phyloP scores from a whole-genome alignment of 176 grass and related monocot species.

The Avena insularis region DNA sequence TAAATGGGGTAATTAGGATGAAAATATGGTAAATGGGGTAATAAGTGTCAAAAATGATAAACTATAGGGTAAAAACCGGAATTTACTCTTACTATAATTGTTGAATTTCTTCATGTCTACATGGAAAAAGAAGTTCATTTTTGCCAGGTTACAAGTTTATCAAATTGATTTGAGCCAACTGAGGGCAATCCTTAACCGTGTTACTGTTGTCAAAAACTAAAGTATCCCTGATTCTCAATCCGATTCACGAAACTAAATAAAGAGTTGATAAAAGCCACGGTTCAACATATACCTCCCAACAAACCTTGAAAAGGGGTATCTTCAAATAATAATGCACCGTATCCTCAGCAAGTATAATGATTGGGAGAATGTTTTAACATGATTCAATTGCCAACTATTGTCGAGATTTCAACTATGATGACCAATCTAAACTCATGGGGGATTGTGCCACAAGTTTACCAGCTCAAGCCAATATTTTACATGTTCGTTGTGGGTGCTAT shows the following conservation, averaged over 20 bases:
- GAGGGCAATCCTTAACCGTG: neutral
- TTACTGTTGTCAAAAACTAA: neutral
- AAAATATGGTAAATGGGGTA: too few relatives aligned
- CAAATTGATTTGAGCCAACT: neutral
- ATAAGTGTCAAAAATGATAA: too few relatives aligned
- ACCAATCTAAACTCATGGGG: neutral
- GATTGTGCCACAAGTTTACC: too few relatives aligned
- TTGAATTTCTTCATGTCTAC: neutral
- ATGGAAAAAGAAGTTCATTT: neutral
- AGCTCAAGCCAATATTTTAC: too few relatives aligned
- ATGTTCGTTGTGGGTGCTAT: too few relatives aligned
- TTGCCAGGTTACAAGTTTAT: neutral
- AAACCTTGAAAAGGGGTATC: constrained; percentile 10
- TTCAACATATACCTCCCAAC: constrained; percentile 17
- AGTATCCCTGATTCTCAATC: constrained; percentile 8
- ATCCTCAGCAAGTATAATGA: neutral
- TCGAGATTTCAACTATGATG: neutral
- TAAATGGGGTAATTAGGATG: too few relatives aligned
- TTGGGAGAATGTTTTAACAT: neutral
- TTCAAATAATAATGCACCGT: neutral
- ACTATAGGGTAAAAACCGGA: too few relatives aligned
- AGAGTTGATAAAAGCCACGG: neutral
- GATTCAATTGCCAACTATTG: neutral
- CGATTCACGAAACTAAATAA: neutral
- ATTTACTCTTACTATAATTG: neutral